Evolutionary conservation across 495 filamentous ascomycete species (phyloP).

Genomic region (Xylona heveae): DNA sequence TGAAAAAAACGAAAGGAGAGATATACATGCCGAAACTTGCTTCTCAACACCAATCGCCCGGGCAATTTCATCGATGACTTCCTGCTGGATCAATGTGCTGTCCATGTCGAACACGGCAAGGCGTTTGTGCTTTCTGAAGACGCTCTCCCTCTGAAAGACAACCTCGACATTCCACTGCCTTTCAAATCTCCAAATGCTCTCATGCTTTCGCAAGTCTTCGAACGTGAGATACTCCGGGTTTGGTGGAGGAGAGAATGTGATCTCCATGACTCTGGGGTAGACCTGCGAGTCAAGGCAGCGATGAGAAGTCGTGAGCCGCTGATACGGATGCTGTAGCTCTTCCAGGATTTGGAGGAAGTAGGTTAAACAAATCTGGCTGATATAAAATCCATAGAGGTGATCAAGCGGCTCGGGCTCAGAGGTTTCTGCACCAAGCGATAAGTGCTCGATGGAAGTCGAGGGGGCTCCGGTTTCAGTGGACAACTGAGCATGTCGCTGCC

Average conservation of each 20-base stretch:
- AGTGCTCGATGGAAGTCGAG: conserved; percentile 41
- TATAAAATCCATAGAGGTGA: conserved; percentile 53
- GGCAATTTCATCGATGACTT: conserved; percentile 90
- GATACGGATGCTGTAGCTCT: conserved; percentile 34
- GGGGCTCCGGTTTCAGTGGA: conserved; percentile 33
- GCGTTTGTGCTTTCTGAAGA: conserved; percentile 57
- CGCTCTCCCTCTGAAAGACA: conserved; percentile 42
- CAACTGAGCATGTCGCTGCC: conserved; percentile 17
- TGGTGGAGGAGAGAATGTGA: conserved; percentile 45
- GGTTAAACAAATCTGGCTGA: conserved; percentile 62
- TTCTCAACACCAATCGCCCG: conserved; percentile 52
- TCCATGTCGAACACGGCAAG: conserved; percentile 97
- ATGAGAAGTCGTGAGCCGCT: conserved; percentile 40
- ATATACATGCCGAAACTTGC: conserved; percentile 29
- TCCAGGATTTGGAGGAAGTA: conserved; percentile 62
- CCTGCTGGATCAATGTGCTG: conserved; percentile 83
- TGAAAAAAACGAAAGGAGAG: conserved; percentile 2
- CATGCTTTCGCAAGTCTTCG: conserved; percentile 49
- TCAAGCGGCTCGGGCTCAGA: conserved; percentile 44
- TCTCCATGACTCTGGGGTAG: conserved; percentile 46
- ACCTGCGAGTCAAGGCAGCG: conserved; percentile 41
- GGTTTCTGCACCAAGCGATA: conserved; percentile 48
- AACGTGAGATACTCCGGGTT: conserved; percentile 46
- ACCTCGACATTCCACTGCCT: conserved; percentile 75
- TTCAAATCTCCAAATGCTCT: conserved; percentile 64